Evolutionary conservation across 208 protist genomes (phyloP), one percentile per base, ranked within the genome.

Genomic region (Leishmania guyanensis): DNA sequence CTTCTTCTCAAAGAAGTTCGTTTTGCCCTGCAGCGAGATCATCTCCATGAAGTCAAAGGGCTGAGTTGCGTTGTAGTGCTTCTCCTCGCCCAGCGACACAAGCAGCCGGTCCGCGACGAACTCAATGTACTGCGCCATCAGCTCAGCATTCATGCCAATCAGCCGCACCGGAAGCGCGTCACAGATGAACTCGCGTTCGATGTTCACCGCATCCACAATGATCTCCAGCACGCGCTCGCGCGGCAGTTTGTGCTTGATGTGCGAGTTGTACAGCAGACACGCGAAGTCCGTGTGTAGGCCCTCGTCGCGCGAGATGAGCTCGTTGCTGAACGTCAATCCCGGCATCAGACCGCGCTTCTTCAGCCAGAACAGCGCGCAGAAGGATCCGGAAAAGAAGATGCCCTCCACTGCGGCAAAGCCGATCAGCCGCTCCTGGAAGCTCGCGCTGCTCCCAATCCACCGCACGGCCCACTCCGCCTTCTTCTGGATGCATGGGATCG

Each of bases 21-120:
- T 99, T 95, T 99, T 99, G 81, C 98, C 96, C 88, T 98, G 93
- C 62, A 99, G 91, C 22, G 97, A 99, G 81, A 99, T 99, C 89
- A 99, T 95, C 85, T 99, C 99, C 99, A 99, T 99, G 92, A 99
- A 99, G 86, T 99, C 98, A 82, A 99, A 99, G 16, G 99, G 99
- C 90, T 99, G 99, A 72, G 84, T 85, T n/a, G 88, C 64, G 75
- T 99, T 98, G 93, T 99, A 99, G 79, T 97, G 80, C 89, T 99
- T 99, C 77, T 92, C 88, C 77, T 93, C 86, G 33, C 98, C 99
- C 17, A 99, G 92, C 0, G 95, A 90, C 51, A 99, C 90, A 0
- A 99, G 86, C 33, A 99, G 98, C n/a, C 99, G 94, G 90, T 99
- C 99, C 50, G 99, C 99, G 10, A 99, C 98, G 84, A 99, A 99